Base-by-base conservation (phyloP, 345 rosid genomes). In the Lumnitzera racemosa region DNA sequence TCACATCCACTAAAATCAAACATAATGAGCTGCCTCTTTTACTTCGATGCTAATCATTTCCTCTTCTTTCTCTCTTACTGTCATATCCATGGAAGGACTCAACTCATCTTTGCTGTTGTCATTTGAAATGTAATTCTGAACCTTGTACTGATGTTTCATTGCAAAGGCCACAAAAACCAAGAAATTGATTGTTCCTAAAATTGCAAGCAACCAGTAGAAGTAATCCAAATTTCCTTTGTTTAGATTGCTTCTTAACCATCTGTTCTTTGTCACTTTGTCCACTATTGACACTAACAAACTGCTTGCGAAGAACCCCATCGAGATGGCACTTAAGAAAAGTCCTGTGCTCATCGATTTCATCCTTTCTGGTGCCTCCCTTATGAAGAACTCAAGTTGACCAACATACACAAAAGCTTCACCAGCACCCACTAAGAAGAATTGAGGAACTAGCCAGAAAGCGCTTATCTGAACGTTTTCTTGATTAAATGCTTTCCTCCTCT, bases 291-390 rank as follows among this genome's bases (percentile, higher is more conserved):
- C 98, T 25, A 92, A 55, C 66, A 87, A 71, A 53, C 96, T 89
- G 70, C 96, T 92, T 3, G 83, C 78, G 49, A 82, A 92, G 83
- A 89, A 89, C 29, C 96, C 98, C 96, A 89, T 79, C 4, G 98
- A 92, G 23, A 89, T 78, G 41, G 88, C 80, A 55, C 89, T 85
- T 3, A 92, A 74, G 59, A 92, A 89, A 13, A 92, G 77, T 27
- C 98, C 96, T 0, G 98, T 92, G 82, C 98, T 92, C 94, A 85
- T 87, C 5, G 98, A 85, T 67, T 92, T 92, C 96, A 92, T 89
- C 65, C 89, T 77, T 57, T 82, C 94, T 0, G 96, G 96, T 46
- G 96, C 92, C 71, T 89, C 96, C 47, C 89, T 76, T 49, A 89
- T 87, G 73, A 92, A 92, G 72, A 89, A 92, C 79, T 92, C 96